Base-by-base conservation (phyloP, 768 basidiomycete genomes). In the Lactarius psammicola region DNA sequence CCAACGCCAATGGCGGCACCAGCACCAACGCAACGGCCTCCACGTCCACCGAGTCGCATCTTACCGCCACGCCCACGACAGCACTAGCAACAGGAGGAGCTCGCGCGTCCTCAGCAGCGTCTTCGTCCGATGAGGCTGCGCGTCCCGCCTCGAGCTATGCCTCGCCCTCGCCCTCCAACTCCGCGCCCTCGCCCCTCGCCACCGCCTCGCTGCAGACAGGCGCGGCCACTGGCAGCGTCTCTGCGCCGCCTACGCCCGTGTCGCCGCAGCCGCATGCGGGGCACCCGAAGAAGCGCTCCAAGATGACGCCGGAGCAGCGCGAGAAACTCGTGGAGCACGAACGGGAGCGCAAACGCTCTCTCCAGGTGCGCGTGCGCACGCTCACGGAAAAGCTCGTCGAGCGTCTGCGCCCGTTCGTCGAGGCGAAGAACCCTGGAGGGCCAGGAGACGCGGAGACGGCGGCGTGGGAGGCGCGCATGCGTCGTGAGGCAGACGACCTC, bases 401-500 rank as follows among this genome's bases (percentile, higher is more conserved):
- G 68, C 80, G 95, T 4, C 75, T 98, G 66, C 79, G 95, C 68
- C 94, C 95, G 51, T 93, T 95, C 72, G 92, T 98, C 26, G 90
- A 95, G 71, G 95, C 95, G 53, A 87, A 91, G 75, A 79, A 85
- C 58, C 94, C 94, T 2, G 92, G 91, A 13, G 87, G 81, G 2
- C 84, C 83, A 74, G 88, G 85, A 59, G 97, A 98, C 71, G 79
- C 87, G 0, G 97, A 98, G 80, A 94, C 92, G 13, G 76, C 76
- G 57, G 80, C 82, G 18, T 99, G 94, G 72, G 88, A 92, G 75
- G 80, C 82, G 60, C 86, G 82, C 75, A 91, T 96, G 75, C 82
- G 77, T 72, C 79, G 84, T 33, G 97, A 99, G 76, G 93, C 92
- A 1, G 94, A 96, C 63, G 97, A 99, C 78, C 74, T 99, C 71